These are phyloP conservation scores for Trichoderma koningii DNA, from an alignment of 2,329 filamentous ascomycete species.

Conservation along the genomic window DNA sequence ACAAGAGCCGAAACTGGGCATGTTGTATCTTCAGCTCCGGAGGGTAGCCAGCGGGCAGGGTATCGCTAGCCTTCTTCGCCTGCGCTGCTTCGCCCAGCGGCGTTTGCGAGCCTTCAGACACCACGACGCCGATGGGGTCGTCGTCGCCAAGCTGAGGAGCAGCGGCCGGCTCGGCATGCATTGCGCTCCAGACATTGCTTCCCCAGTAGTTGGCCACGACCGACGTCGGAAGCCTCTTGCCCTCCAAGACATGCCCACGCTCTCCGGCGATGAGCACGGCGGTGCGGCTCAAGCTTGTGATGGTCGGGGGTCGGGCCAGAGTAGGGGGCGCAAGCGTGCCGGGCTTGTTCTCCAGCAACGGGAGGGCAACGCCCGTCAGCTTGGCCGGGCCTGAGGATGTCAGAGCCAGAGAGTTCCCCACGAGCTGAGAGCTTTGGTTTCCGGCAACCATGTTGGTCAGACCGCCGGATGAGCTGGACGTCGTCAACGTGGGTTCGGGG, in stretches of 20 bases:
- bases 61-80: slow-evolving; percentile 45
- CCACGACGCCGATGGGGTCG: slow-evolving; percentile 47
- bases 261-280: slow-evolving; percentile 82
- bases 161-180: slow-evolving; percentile 37
- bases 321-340: slow-evolving; percentile 79
- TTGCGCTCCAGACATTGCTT: slow-evolving; percentile 70
- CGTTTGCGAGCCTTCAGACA: slow-evolving; percentile 38
- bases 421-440: slow-evolving; percentile 57
- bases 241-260: slow-evolving; percentile 65
- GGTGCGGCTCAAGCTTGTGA: slow-evolving; percentile 82
- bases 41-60: slow-evolving; percentile 76
- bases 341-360: slow-evolving; percentile 49
- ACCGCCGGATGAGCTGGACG: slow-evolving; percentile 55
- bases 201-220: slow-evolving; percentile 95
- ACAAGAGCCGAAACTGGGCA: slow-evolving; percentile 88
- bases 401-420: slow-evolving; percentile 52
- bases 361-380: slow-evolving; percentile 37
- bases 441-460: slow-evolving; percentile 85
- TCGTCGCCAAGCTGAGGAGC: slow-evolving; percentile 42
- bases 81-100: slow-evolving; percentile 37
- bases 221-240: slow-evolving; percentile 76
- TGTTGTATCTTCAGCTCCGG: slow-evolving; percentile 81
- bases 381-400: slow-evolving; percentile 37
- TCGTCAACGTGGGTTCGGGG: slow-evolving; percentile 43
- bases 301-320: slow-evolving; percentile 76